phyloP scores from a whole-genome alignment of 176 grass and related monocot species.

The Eleusine coracana region DNA sequence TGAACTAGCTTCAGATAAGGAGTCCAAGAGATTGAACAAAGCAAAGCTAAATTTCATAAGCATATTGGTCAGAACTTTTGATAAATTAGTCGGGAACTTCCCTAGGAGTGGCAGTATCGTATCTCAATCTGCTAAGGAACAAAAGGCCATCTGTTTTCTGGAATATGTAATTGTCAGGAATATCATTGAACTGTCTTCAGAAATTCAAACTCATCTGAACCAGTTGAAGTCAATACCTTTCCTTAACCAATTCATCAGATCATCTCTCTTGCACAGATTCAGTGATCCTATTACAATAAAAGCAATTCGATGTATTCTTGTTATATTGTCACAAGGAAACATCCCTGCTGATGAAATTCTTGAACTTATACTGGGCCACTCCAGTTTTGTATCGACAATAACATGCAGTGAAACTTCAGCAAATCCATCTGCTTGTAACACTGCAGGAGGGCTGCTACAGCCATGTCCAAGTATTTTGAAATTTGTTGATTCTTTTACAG shows the following conservation, averaged over 20 bases:
- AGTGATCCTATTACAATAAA: constrained; percentile 76
- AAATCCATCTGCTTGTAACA: constrained; percentile 51
- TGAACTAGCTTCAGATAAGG: constrained; percentile 47
- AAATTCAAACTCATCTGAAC: constrained; percentile 55
- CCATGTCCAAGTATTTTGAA: constrained; percentile 79
- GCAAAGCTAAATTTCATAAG: constrained; percentile 73
- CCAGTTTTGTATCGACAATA: constrained; percentile 74
- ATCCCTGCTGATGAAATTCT: constrained; percentile 73
- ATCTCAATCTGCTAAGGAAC: constrained; percentile 28
- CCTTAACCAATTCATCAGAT: constrained; percentile 76
- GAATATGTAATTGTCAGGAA: constrained; percentile 86
- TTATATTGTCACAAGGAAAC: constrained; percentile 70
- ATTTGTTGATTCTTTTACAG: constrained; percentile 49
- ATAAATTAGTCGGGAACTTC: constrained; percentile 63
- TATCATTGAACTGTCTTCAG: constrained; percentile 71
- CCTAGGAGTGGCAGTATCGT: constrained; percentile 37
- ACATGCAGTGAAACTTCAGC: constrained; percentile 47
- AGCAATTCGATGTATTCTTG: constrained; percentile 80
- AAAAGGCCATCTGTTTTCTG: constrained; percentile 42
- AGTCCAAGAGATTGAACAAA: constrained; percentile 69
- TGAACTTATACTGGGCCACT: constrained; percentile 90
- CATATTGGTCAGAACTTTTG: constrained; percentile 66
- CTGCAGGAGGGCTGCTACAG: constrained; percentile 65
- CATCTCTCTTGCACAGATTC: constrained; percentile 89
- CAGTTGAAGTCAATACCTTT: constrained; percentile 70